Evolutionary conservation across 2,329 filamentous ascomycete species (phyloP).

Genomic region (Celoporthe dispersa): DNA sequence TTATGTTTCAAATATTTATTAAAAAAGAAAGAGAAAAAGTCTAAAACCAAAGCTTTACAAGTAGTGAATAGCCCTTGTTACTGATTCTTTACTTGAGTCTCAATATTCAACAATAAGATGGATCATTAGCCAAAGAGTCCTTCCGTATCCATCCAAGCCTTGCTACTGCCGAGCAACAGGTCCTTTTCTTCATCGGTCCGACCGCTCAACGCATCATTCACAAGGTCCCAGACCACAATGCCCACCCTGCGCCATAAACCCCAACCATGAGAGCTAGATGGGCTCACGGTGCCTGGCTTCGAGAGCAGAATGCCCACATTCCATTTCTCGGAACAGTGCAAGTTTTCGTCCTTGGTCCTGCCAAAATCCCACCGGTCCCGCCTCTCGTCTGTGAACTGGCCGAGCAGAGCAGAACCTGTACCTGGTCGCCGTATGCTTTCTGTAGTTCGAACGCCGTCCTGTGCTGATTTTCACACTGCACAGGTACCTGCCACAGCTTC

Average conservation of each 20-base stretch:
- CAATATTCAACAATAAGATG: too few relatives aligned
- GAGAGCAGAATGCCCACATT: conserved; percentile 1
- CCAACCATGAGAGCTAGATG: not conserved
- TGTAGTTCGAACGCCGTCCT: not conserved
- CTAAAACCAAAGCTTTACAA: too few relatives aligned
- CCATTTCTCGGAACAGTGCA: conserved; percentile 3
- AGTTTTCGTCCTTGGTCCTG: not conserved
- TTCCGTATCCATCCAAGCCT: not conserved
- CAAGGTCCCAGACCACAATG: conserved; percentile 1
- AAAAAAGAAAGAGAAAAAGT: not conserved
- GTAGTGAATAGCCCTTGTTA: not conserved
- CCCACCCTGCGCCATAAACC: not conserved
- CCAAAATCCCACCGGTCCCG: conserved; percentile 6
- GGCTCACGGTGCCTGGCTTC: not conserved
- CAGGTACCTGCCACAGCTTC: not conserved
- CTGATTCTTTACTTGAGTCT: too few relatives aligned
- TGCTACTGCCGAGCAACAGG: not conserved
- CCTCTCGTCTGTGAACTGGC: conserved; percentile 5
- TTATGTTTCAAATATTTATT: not conserved
- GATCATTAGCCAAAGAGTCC: not conserved
- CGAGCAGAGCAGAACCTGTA: conserved; percentile 7
- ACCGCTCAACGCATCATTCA: not conserved
- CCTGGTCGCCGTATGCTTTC: not conserved
- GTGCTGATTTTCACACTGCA: not conserved
- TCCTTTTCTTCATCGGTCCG: conserved; percentile 7